These are phyloP conservation scores for Stephania cephalantha DNA, from an alignment of 164 flowering plant species.

Conservation along the genomic window DNA sequence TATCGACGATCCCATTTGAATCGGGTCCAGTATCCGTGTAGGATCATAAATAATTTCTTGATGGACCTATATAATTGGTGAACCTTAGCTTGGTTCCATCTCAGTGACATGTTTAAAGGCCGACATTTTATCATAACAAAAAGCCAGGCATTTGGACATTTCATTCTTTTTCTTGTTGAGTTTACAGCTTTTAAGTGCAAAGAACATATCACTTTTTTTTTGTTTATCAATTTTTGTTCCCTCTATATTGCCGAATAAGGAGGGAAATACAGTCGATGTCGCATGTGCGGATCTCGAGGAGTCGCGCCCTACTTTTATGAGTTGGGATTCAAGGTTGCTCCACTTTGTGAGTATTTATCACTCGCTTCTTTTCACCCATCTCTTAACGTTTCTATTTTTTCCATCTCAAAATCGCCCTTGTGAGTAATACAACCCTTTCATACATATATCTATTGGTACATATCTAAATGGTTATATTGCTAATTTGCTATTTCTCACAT, in stretches of 20 bases:
- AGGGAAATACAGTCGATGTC: constrained; percentile 93
- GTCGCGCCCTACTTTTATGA: constrained; percentile 79
- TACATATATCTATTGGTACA: neutral
- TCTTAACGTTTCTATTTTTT: neutral
- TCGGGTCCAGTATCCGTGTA: neutral
- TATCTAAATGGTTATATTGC: neutral
- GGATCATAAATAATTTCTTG: neutral
- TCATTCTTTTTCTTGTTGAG: neutral
- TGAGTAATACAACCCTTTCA: neutral
- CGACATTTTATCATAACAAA: neutral
- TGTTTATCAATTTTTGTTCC: neutral
- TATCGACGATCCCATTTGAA: neutral
- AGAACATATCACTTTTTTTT: neutral
- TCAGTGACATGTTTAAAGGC: neutral
- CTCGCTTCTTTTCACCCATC: neutral
- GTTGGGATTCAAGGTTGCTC: constrained; percentile 79
- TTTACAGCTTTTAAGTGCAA: neutral
- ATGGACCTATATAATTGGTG: neutral
- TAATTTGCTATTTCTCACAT: too few relatives aligned
- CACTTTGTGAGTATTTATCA: constrained; percentile 57
- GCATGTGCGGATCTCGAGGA: constrained; percentile 74
- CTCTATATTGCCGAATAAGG: constrained; percentile 47
- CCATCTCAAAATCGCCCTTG: neutral
- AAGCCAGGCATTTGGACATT: neutral
- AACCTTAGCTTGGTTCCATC: neutral